phyloP scores from a whole-genome alignment of 2,329 filamentous ascomycete species.

The Talaromyces islandicus region DNA sequence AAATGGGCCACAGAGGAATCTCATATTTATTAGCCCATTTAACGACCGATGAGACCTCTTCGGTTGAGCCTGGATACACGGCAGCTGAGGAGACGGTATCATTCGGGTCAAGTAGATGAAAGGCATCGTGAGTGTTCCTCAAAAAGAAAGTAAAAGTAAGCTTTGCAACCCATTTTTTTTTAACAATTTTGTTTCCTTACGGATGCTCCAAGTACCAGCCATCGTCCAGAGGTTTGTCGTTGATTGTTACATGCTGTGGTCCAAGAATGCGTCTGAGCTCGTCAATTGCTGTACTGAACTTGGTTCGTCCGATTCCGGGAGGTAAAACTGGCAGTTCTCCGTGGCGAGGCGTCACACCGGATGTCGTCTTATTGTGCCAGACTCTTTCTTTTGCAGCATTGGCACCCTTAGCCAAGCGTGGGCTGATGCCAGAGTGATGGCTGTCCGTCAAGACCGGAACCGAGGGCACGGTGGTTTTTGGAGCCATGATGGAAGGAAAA shows the following conservation, averaged over 20 bases:
- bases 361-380: slow-evolving; percentile 15
- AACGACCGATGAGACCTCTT: slow-evolving; percentile 28
- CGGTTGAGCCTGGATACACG: slow-evolving; percentile 35
- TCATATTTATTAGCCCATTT: slow-evolving; percentile 27
- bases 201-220: slow-evolving; percentile 33
- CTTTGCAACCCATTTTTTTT: neutral
- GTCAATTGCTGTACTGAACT: slow-evolving; percentile 14
- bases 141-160: neutral
- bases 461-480: neutral
- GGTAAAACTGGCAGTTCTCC: slow-evolving; percentile 13
- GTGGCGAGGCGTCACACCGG: neutral
- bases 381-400: slow-evolving; percentile 14
- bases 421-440: slow-evolving; percentile 3
- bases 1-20: slow-evolving; percentile 28
- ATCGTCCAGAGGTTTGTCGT: slow-evolving; percentile 20
- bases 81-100: slow-evolving; percentile 40
- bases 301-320: slow-evolving; percentile 12
- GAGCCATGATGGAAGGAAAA: neutral
- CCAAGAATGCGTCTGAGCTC: slow-evolving; percentile 14
- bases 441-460: neutral
- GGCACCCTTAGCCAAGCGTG: slow-evolving; percentile 13
- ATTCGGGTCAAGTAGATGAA: slow-evolving; percentile 38
- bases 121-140: slow-evolving; percentile 39
- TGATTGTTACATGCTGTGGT: slow-evolving; percentile 15
- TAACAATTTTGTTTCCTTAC: slow-evolving; percentile 14